phyloP scores from a whole-genome alignment of 106 monocot species.

The Narthecium ossifragum region DNA sequence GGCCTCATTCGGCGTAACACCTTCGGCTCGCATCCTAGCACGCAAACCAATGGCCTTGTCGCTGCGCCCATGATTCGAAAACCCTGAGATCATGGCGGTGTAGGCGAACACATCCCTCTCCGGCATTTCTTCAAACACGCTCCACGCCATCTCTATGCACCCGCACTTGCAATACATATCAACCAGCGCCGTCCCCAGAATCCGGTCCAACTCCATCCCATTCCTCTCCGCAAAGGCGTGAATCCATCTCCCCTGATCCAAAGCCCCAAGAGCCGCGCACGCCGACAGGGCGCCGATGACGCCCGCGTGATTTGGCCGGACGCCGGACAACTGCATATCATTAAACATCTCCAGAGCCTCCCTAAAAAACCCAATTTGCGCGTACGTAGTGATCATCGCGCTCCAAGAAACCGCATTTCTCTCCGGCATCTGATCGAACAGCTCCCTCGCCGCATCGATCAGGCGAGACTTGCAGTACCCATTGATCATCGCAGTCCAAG shows the following conservation, averaged over 20 bases:
- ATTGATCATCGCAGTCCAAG: constrained; percentile 53
- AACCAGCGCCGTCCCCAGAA: constrained; percentile 47
- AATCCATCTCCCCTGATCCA: constrained; percentile 55
- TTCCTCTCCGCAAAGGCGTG: constrained; percentile 29
- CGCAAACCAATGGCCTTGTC: constrained; percentile 51
- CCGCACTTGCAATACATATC: constrained; percentile 73
- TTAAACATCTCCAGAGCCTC: constrained; percentile 42
- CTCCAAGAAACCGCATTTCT: constrained; percentile 52
- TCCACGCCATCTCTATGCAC: constrained; percentile 28
- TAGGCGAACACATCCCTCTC: constrained; percentile 76
- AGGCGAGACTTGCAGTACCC: constrained; percentile 32
- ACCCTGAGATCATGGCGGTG: constrained; percentile 73
- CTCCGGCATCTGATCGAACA: constrained; percentile 47
- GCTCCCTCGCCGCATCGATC: constrained; percentile 15
- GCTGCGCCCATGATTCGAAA: constrained; percentile 58
- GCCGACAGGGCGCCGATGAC: constrained; percentile 42
- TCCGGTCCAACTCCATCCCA: constrained; percentile 26
- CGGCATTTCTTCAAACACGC: constrained; percentile 46
- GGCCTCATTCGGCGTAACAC: constrained; percentile 61
- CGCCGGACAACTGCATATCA: constrained; percentile 36
- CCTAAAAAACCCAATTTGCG: constrained; percentile 25
- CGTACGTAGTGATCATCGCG: constrained; percentile 44
- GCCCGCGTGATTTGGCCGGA: constrained; percentile 44
- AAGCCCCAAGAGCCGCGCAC: constrained; percentile 43
- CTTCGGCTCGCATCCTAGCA: constrained; percentile 47